Base-by-base conservation (phyloP, 352 stramenopile genomes). In the Halophytophthora batemanensis region DNA sequence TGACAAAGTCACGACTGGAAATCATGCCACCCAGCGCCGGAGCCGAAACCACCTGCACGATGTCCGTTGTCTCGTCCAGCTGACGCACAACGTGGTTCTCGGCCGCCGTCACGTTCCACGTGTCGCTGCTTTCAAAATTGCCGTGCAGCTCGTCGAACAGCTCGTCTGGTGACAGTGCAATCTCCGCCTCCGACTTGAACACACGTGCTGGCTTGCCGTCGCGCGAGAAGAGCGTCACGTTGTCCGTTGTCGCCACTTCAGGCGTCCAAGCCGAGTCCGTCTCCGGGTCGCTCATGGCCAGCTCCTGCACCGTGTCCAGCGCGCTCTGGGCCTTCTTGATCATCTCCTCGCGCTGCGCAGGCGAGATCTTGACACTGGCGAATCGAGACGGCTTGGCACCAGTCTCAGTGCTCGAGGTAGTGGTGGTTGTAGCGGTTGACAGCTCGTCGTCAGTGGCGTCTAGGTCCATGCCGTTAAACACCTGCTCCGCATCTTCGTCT, bases 1-100 rank as follows among this genome's bases (percentile, higher is more conserved):
- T 90, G 11, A 92, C 66, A 61, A 92, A 92, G 61, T 92, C 81
- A 28, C 81, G 81, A 53, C 81, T 92, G 23, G 81, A 76, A 57
- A 92, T 86, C 64, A 92, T 81, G 14, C 81, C 81, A 8, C 67
- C 65, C 12, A 92, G 72, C 40, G 81, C 81, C 17, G 81, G 70
- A 7, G 76, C 77, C 17, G 78, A 86, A 39, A 74, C 79, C 28
- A 90, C 36, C 39, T 90, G 81, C 40, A 90, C 75, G 18, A 92
- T 31, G 52, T 92, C 81, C 0, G 79, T 92, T 2, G 67, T 75
- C 13, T 92, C 81, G 42, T 74, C 71, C 49, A 92, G 66, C 43
- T 74, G 69, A 45, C 79, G 70, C 21, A 90, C 54, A 29, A 90
- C 73, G 52, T 88, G 87, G 56, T 82, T 90, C 56, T 92, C 74